Conservation (phyloP, 805 yeast species). For the Barnettozyma siamensis region DNA sequence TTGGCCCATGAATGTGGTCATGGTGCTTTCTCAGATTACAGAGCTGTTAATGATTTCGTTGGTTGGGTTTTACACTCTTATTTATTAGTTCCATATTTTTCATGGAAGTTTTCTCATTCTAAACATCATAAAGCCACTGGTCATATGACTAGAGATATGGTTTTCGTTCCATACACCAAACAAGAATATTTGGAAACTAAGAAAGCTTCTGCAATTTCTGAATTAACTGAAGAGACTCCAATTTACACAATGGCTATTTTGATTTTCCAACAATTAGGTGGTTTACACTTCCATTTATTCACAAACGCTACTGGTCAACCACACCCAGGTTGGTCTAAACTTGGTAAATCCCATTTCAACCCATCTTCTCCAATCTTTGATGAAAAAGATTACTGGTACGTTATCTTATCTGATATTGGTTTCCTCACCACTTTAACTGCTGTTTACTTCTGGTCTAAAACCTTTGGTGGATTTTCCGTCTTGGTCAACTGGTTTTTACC, state of each 20-base stretch:
- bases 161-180: slow-evolving; percentile 50
- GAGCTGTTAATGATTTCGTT: slow-evolving; percentile 44
- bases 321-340: slow-evolving; percentile 35
- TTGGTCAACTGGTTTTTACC: slow-evolving; percentile 53
- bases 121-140: slow-evolving; percentile 64
- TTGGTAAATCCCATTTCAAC: slow-evolving; percentile 46
- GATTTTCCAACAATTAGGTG: slow-evolving; percentile 51
- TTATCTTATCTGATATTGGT: slow-evolving; percentile 52
- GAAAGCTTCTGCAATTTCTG: slow-evolving; percentile 34
- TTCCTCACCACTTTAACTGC: slow-evolving; percentile 37
- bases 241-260: slow-evolving; percentile 37
- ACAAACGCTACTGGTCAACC: slow-evolving; percentile 56
- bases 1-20: slow-evolving; percentile 65
- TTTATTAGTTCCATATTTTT: slow-evolving; percentile 52
- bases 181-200: slow-evolving; percentile 34
- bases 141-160: slow-evolving; percentile 54
- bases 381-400: slow-evolving; percentile 47
- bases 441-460: slow-evolving; percentile 47
- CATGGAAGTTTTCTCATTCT: slow-evolving; percentile 56
- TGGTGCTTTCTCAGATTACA: slow-evolving; percentile 53
- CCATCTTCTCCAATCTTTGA: slow-evolving; percentile 54
- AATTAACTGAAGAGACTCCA: slow-evolving; percentile 52
- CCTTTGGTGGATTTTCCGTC: slow-evolving; percentile 45
- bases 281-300: slow-evolving; percentile 44
- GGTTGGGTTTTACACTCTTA: slow-evolving; percentile 61